Evolutionary conservation across 257 asterid species (phyloP).

Genomic region (Solanum neorickii): DNA sequence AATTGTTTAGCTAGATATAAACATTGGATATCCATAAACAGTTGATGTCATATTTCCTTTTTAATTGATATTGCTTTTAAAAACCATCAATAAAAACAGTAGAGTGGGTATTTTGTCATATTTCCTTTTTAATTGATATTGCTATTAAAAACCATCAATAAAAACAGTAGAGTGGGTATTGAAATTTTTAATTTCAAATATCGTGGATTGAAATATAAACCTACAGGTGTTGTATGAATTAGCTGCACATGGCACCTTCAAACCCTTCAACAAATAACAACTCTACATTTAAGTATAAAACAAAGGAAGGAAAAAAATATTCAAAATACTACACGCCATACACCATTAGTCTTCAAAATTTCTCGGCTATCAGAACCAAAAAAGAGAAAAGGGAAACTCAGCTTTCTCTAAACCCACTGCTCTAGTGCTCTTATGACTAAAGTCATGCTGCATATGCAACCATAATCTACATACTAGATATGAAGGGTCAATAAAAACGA

Average conservation of each 20-base stretch:
- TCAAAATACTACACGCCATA: background rate
- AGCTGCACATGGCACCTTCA: background rate
- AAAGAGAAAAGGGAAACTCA: background rate
- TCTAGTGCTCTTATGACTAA: background rate
- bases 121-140: background rate
- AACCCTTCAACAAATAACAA: background rate
- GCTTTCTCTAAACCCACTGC: background rate
- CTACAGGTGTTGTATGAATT: background rate
- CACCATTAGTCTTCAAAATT: background rate
- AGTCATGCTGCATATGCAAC: background rate
- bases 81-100: background rate
- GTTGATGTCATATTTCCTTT: background rate
- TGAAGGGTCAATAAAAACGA: background rate
- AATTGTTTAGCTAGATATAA: background rate
- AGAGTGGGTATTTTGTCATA: background rate
- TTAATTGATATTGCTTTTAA: background rate
- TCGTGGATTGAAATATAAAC: background rate
- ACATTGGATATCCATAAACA: background rate
- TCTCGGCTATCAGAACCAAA: background rate
- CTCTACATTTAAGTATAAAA: background rate
- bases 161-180: background rate
- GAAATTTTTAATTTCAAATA: background rate
- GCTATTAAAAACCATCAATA: background rate
- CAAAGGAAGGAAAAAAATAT: background rate
- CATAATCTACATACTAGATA: background rate